Evolutionary conservation across 169 alveolate species (phyloP).

Genomic region (Eimeria necatrix): DNA sequence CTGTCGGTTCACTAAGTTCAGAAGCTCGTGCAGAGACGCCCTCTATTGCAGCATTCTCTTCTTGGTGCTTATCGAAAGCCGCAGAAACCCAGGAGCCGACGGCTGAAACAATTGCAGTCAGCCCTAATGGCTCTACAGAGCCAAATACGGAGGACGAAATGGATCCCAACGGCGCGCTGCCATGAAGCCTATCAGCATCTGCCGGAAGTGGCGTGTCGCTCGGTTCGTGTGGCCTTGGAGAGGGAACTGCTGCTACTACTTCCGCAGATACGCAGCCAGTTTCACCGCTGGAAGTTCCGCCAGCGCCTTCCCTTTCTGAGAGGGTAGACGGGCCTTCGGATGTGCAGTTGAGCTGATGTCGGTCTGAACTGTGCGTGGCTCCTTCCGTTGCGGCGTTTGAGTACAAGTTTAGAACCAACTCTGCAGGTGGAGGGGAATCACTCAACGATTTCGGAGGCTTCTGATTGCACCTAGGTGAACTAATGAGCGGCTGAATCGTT

Average conservation of each 20-base stretch:
- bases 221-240: neutral
- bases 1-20: neutral
- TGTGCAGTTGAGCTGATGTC: neutral
- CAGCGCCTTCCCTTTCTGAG: no score
- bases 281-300: neutral
- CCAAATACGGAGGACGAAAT: neutral
- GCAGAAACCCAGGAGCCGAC: conserved; percentile 68
- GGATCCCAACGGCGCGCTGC: neutral
- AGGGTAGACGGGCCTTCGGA: neutral
- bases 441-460: no score
- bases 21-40: no score
- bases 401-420: no score
- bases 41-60: neutral
- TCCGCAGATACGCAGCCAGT: neutral
- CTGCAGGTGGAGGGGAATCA: no score
- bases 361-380: neutral
- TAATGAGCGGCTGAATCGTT: no score
- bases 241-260: conserved; percentile 18
- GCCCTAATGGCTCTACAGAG: conserved; percentile 35
- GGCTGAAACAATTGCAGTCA: conserved; percentile 22
- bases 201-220: neutral
- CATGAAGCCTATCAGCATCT: neutral
- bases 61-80: conserved; percentile 24
- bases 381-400: neutral
- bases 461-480: no score